phyloP scores from a whole-genome alignment of 441 rosid species.

The Pelargonium citronellum region DNA sequence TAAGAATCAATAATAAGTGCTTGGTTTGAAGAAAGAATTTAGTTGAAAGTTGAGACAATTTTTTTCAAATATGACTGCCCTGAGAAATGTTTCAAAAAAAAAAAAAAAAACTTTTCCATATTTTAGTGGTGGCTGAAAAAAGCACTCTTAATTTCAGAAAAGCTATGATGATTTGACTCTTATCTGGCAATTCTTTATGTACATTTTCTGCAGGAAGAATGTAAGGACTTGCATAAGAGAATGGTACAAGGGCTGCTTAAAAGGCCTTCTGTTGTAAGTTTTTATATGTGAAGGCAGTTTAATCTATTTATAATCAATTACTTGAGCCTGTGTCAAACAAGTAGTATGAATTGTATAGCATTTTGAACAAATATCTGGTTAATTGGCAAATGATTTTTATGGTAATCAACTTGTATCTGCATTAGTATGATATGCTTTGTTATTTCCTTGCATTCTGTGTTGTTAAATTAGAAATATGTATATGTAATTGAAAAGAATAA shows the following conservation, averaged over 20 bases:
- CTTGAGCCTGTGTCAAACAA: not conserved
- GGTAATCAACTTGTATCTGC: no score
- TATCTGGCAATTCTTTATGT: conserved; percentile 3
- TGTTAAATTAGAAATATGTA: no score
- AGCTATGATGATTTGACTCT: not conserved
- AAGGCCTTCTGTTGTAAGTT: conserved; percentile 40
- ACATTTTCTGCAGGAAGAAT: conserved; percentile 45
- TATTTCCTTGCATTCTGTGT: not conserved
- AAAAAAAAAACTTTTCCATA: not conserved
- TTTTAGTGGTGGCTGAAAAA: not conserved
- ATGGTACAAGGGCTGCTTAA: conserved; percentile 29
- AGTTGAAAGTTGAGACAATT: no score
- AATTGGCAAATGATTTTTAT: no score
- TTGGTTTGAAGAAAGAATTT: no score
- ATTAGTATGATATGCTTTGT: not conserved
- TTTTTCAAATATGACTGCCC: no score
- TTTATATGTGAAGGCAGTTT: not conserved
- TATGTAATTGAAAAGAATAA: no score
- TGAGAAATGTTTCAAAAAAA: no score
- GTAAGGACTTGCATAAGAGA: conserved; percentile 38
- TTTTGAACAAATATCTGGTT: not conserved
- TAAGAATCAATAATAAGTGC: no score
- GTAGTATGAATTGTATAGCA: not conserved
- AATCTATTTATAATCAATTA: not conserved
- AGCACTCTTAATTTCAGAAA: not conserved